These are phyloP conservation scores for Orbilia ellipsospora DNA, from an alignment of 2,329 filamentous ascomycete species.

Conservation along the genomic window DNA sequence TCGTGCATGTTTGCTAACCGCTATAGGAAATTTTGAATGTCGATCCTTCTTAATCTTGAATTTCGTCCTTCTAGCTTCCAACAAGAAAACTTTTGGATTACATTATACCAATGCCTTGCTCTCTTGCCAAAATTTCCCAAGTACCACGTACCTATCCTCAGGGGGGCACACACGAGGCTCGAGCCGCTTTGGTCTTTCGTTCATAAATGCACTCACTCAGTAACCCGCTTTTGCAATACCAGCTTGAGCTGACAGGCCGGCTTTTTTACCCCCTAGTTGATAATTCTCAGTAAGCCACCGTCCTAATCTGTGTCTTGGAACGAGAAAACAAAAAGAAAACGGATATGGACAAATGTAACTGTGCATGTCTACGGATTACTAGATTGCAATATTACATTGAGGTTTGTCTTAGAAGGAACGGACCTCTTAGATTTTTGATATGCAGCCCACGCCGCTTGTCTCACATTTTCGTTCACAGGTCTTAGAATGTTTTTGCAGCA, in stretches of 20 bases:
- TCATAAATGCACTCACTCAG: slow-evolving; percentile 16
- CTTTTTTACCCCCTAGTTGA: slow-evolving; percentile 11
- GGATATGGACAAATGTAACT: too few relatives aligned
- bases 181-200: slow-evolving; percentile 19
- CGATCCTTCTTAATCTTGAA: slow-evolving; percentile 45
- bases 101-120: slow-evolving; percentile 10
- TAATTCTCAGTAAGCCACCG: slow-evolving; percentile 14
- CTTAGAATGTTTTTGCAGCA: not conserved
- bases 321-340: slow-evolving; percentile 12
- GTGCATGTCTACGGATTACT: too few relatives aligned
- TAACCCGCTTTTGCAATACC: slow-evolving; percentile 16
- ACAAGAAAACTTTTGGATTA: slow-evolving; percentile 4
- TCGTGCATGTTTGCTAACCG: slow-evolving; percentile 42
- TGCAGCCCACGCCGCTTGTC: not conserved
- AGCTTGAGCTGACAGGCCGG: not conserved
- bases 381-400: too few relatives aligned
- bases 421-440: not conserved
- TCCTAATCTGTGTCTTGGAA: slow-evolving; percentile 33
- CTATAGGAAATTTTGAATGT: slow-evolving; percentile 28
- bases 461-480: not conserved
- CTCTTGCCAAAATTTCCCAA: slow-evolving; percentile 6
- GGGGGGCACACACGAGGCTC: slow-evolving; percentile 15
- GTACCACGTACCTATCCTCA: slow-evolving; percentile 4
- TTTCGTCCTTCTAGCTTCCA: slow-evolving; percentile 30
- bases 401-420: not conserved